Evolutionary conservation across 1,284 basidiomycete genomes (phyloP).

Genomic region (Cystobasidiaceae sp.): DNA sequence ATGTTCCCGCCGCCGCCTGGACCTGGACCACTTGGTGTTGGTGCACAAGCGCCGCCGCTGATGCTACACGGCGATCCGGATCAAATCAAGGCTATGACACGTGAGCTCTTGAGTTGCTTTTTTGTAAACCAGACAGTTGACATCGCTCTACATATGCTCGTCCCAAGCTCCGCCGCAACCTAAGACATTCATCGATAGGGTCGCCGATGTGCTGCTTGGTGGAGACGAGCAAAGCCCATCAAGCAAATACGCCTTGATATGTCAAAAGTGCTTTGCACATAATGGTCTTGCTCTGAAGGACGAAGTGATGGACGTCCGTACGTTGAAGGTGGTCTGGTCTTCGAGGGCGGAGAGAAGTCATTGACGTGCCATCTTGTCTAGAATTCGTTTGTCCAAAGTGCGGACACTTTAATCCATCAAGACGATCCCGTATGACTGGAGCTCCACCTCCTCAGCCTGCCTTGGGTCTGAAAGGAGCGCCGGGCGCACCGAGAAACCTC

Average conservation of each 20-base stretch:
- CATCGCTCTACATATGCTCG: slow-evolving; percentile 63
- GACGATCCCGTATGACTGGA: slow-evolving; percentile 43
- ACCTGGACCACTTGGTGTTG: too few species aligned
- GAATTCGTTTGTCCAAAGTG: slow-evolving; percentile 73
- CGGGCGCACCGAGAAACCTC: too few species aligned
- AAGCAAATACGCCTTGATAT: slow-evolving; percentile 85
- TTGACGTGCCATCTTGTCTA: too few species aligned
- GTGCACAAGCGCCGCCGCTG: too few species aligned
- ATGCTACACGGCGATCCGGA: neutral
- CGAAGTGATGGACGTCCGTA: slow-evolving; percentile 84
- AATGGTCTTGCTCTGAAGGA: slow-evolving; percentile 88
- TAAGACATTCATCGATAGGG: slow-evolving; percentile 45
- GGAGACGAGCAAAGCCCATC: slow-evolving; percentile 46
- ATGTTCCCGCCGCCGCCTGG: slow-evolving; percentile 9
- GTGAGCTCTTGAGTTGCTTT: neutral
- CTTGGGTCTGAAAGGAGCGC: too few species aligned
- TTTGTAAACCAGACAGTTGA: slow-evolving; percentile 69
- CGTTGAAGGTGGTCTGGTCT: too few species aligned
- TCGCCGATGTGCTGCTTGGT: slow-evolving; percentile 49
- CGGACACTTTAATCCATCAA: slow-evolving; percentile 63
- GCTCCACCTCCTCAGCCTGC: too few species aligned
- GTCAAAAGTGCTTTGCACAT: slow-evolving; percentile 83
- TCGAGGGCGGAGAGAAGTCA: too few species aligned
- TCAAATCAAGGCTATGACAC: neutral
- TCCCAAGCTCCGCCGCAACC: slow-evolving; percentile 32